Conservation (phyloP, 1,139 yeast genomes). For the Wickerhamomyces sp. region DNA sequence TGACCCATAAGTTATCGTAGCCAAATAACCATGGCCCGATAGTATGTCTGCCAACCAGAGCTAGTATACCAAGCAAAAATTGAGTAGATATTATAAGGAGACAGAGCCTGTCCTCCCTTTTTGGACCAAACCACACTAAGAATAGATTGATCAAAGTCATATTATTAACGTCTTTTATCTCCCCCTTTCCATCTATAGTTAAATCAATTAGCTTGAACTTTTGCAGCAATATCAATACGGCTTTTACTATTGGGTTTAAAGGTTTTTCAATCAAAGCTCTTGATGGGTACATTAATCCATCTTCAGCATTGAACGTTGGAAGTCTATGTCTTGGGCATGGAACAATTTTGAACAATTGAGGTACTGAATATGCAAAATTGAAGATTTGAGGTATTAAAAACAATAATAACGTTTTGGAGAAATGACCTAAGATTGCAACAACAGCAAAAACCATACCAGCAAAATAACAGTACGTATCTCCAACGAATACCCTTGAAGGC, state of each 20-base stretch:
- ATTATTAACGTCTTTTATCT: slow-evolving; percentile 57
- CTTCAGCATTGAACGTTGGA: slow-evolving; percentile 65
- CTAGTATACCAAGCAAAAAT: slow-evolving; percentile 57
- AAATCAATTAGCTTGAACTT: slow-evolving; percentile 48
- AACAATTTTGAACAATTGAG: slow-evolving; percentile 79
- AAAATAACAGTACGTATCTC: slow-evolving; percentile 96
- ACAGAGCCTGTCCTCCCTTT: slow-evolving; percentile 78
- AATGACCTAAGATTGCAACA: slow-evolving; percentile 93
- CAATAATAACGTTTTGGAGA: slow-evolving; percentile 82
- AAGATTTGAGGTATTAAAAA: slow-evolving; percentile 87
- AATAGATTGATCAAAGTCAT: slow-evolving; percentile 82
- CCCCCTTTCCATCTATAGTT: slow-evolving; percentile 22
- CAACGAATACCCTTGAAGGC: slow-evolving; percentile 93
- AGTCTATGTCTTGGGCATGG: slow-evolving; percentile 96
- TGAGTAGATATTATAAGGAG: slow-evolving; percentile 55
- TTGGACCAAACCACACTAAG: slow-evolving; percentile 84
- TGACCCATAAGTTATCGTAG: slow-evolving; percentile 63
- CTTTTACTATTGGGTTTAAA: slow-evolving; percentile 28
- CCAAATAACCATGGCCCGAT: slow-evolving; percentile 87
- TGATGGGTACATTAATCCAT: slow-evolving; percentile 79
- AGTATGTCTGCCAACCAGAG: slow-evolving; percentile 74
- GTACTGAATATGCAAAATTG: slow-evolving; percentile 84
- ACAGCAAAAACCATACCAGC: slow-evolving; percentile 99
- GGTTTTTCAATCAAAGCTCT: slow-evolving; percentile 40
- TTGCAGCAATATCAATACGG: slow-evolving; percentile 29